Base-by-base conservation (phyloP, 225 moss, liverwort and hornwort species). In the Neckera pumila region DNA sequence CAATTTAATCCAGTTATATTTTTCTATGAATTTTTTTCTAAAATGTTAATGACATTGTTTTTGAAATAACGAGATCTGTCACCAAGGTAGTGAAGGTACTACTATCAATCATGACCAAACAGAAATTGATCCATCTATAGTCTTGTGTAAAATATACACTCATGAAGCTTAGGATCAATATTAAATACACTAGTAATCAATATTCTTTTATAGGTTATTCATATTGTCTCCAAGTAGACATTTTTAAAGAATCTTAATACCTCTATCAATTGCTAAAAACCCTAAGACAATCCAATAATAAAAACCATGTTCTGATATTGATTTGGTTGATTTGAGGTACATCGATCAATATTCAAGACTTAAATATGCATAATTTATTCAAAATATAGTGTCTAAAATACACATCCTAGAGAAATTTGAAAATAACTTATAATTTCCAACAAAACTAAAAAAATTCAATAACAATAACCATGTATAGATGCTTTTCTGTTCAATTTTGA, bases 291-390 rank as follows among this genome's bases (percentile, higher is more conserved):
- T 36, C 1, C 3, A 36, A 77, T 77, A 25, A 56, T 53, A 36
- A n/a, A 77, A 54, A 56, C 0, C 23, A 56, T 54, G 2, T 7
- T 0, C 0, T 0, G 0, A 23, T 56, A 25, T n/a, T 54, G 15
- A 36, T 36, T 36, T 54, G 10, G 3, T 77, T 36, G 16, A 36
- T 36, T 14, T 14, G 2, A 1, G 0, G 1, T 77, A 34, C 9
- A 56, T 54, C 4, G n/a, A n/a, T n/a, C n/a, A 56, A 77, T 54
- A 77, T 33, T 16, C 6, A 56, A 20, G n/a, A 56, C 2, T 36
- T 1, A 10, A 25, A 76, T 53, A n/a, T 6, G 0, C 16, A 25
- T 23, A 14, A 53, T 76, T 54, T 14, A 14, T 22, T 25, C 4
- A n/a, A n/a, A n/a, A n/a, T 25, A 10, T 1, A 0, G 0, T 8